Evolutionary conservation across 257 asterid species (phyloP), one percentile per base, ranked within the genome.

Genomic region (Plantago ovata): DNA sequence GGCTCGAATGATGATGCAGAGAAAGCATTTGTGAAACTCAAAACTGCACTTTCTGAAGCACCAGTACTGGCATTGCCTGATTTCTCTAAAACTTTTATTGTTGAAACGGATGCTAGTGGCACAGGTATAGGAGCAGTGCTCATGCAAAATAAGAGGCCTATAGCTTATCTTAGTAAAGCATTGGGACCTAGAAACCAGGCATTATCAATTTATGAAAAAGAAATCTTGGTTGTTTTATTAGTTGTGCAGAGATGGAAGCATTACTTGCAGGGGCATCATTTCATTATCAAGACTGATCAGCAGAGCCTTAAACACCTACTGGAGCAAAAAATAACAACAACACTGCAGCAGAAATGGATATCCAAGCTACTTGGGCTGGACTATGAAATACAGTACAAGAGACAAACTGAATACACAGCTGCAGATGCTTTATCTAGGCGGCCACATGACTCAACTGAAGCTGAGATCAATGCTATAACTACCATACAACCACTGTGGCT

Each of bases 221-320:
- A n/a, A 48, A 7, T 20, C 32, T 0, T 5, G 38, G n/a, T 33
- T 0, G 13, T 54, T 10, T 42, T 12, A 22, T 16, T 2, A 18
- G 63, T 41, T 10, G n/a, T 64, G 3, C 24, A 6, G 0, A 59
- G 49, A 16, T 66, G 60, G 66, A 66, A 28, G 16, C 53, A 41
- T 7, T 66, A 66, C 20, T 66, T 6, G 20, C 19, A 3, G 55
- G 4, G 53, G 0, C 3, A 14, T 0, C 32, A 14, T 0, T 63
- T 69, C 7, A 19, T 53, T 0, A 71, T 66, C 7, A 54, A 22
- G 6, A 65, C 53, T 1, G 61, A 71, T 16, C 65, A 65, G 0
- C 56, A 54, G 3, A 39, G 44, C 15, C 16, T 65, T 3, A 71
- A 61, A 15, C 56, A 36, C 8, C 8, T 61, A 9, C 10, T 65